Evolutionary conservation across 2,329 filamentous ascomycete species (phyloP), one percentile per base, ranked within the genome.

Genomic region (Raffaelea albimanens): DNA sequence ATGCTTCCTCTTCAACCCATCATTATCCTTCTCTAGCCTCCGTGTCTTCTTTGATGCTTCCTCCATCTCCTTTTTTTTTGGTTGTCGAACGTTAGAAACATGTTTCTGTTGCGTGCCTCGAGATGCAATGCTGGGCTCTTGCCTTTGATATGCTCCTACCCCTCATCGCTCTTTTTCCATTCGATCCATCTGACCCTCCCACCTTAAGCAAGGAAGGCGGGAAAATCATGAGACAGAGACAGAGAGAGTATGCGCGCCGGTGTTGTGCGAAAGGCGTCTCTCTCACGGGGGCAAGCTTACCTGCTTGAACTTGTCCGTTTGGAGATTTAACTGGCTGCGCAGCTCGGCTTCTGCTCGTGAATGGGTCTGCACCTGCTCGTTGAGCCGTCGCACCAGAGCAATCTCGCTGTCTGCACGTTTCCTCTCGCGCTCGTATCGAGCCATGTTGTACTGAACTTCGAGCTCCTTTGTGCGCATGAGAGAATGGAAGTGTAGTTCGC

Each of bases 11-110:
- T 88, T 95, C 45, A 95, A 76, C 18, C 80, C 84, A 57, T 93
- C 84, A 59, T 98, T 97, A 61, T 98, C 93, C 67, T 95, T 95
- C 65, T 98, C 93, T 46, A 98, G 73, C 22, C 89, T 83, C 67
- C 96, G 96, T 5, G 91, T 95, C 71, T 97, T 97, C 71, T 96
- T 96, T 1, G 90, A 95, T 90, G 97, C 97, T 61, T 97, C 93
- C 67, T 97, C 93, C 90, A 97, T 97, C 67, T 97, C 93, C 69
- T 95, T 96, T 47, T 10, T 34, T 34, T 34, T 34, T 34, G 9
- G 9, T 34, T 34, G 31, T 91, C 81, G 68, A 97, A 97, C 1
- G 93, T 96, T 56, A 96, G 72, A 66, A 97, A 97, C 31, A 40
- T 7, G 34, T 38, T 38, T 38, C 34, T 38, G 34, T 29, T 29